Evolutionary conservation across 2,329 filamentous ascomycete species (phyloP), one percentile per base, ranked within the genome.

Genomic region (Trichoderma sp.): DNA sequence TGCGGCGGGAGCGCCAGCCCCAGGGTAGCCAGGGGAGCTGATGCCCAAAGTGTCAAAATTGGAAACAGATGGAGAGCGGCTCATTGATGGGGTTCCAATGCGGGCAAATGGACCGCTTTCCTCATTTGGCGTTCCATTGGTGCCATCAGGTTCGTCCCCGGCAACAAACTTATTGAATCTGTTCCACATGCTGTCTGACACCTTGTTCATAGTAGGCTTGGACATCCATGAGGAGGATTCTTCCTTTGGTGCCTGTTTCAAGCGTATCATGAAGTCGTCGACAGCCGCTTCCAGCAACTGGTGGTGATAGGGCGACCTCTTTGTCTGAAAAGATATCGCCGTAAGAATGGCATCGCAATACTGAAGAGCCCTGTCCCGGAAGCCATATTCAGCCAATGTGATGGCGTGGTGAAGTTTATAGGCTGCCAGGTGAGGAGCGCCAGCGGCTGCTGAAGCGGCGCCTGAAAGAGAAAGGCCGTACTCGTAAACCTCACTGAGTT

Each of bases 161-260:
- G 93, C 91, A 73, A 99, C 94, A 78, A 99, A 99, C 77, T 94
- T 98, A 82, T 95, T 98, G 82, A 99, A 98, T 72, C 92, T 94
- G 74, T 91, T 94, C 88, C 94, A 95, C 79, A 98, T 90, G 39
- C 92, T 94, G 73, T 92, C 94, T 2, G 95, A 96, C 0, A 98
- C 94, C 81, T 97, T 97, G 81, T 97, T 95, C 88, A 98, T 97
- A 80, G 90, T 98, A 7, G 95, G 94, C 80, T 96, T 97, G 1
- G 94, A 92, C 67, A 99, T 96, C 93, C 95, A 97, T 2, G 94
- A 95, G 23, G 89, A 91, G 7, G 90, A 91, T 70, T 88, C 90
- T 75, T 96, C 94, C 78, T 92, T 93, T 13, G 95, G 94, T 20
- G 94, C 92, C 79, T 96, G 93, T 76, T 92, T 95, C 50, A 99